Conservation (phyloP, 768 basidiomycete genomes). For the Tephrocybe sp. region DNA sequence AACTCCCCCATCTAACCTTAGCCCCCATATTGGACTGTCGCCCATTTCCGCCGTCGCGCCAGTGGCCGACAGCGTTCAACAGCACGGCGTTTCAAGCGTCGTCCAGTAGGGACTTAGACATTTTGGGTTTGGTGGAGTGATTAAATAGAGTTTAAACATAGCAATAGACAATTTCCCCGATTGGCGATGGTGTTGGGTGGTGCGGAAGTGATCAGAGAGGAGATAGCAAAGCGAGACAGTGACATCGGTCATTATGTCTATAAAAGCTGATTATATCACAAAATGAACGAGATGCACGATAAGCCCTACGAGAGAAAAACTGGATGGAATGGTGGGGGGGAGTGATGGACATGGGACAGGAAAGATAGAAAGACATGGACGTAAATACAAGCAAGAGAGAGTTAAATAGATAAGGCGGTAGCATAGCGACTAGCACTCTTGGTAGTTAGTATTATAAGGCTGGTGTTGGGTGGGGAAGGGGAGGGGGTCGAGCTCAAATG, state of each 20-base stretch:
- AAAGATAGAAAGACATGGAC: slow-evolving; percentile 19
- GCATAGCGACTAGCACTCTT: slow-evolving; percentile 58
- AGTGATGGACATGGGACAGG: slow-evolving; percentile 6
- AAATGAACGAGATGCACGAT: slow-evolving; percentile 13
- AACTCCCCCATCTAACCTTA: slow-evolving; percentile 22
- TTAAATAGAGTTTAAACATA: slow-evolving; percentile 4
- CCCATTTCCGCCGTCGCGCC: slow-evolving; percentile 47
- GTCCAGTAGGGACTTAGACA: too few relatives aligned
- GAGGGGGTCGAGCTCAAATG: slow-evolving; percentile 69
- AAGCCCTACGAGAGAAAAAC: slow-evolving; percentile 11
- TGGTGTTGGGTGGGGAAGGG: slow-evolving; percentile 60
- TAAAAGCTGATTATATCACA: slow-evolving; percentile 11
- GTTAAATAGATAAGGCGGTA: slow-evolving; percentile 28
- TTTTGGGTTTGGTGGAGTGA: slow-evolving; percentile 8
- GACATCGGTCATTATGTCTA: slow-evolving; percentile 6
- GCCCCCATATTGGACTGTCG: slow-evolving; percentile 48
- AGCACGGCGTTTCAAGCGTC: slow-evolving; percentile 65
- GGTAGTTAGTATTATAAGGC: slow-evolving; percentile 52
- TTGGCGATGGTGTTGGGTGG: neutral
- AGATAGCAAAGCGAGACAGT: neutral
- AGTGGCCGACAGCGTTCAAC: slow-evolving; percentile 67
- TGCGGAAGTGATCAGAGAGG: neutral
- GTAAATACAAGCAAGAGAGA: slow-evolving; percentile 18
- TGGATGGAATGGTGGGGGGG: slow-evolving; percentile 4
- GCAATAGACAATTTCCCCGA: neutral